Conservation (phyloP, 2,329 filamentous ascomycete genomes). For the Hypoxylon sp. region DNA sequence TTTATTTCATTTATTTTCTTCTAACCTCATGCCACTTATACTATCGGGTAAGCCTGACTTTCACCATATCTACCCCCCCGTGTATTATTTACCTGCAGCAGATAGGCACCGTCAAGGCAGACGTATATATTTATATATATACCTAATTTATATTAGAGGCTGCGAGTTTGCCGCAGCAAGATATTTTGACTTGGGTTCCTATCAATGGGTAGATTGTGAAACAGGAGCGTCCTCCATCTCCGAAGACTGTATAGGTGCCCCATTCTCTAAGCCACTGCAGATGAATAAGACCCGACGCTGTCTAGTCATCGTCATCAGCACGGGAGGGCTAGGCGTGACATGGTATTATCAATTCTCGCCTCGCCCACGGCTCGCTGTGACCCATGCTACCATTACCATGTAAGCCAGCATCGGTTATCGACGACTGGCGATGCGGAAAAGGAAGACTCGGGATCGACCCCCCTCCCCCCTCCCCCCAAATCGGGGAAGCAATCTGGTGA, state of each 20-base stretch:
- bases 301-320: conserved; percentile 12
- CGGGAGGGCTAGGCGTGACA: neutral
- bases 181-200: neutral
- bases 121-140: too few species aligned
- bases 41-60: too few species aligned
- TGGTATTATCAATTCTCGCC: neutral
- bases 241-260: neutral
- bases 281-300: conserved; percentile 7
- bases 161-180: too few species aligned
- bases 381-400: too few species aligned
- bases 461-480: too few species aligned
- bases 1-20: too few species aligned
- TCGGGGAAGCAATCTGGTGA: conserved; percentile 16
- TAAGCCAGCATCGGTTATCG: conserved; percentile 20
- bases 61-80: too few species aligned
- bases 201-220: neutral
- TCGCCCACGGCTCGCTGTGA: conserved; percentile 6
- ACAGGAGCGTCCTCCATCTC: neutral
- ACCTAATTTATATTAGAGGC: too few species aligned
- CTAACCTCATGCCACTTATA: too few species aligned
- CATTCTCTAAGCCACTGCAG: neutral
- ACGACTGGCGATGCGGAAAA: conserved; percentile 4
- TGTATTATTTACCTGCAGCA: too few species aligned
- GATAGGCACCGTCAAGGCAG: too few species aligned
- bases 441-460: conserved; percentile 28